A percentile compares a stretch with the other conserved stretches of the same genome.
Conservation (phyloP, 768 basidiomycete genomes). For the Amanita inopinata region DNA sequence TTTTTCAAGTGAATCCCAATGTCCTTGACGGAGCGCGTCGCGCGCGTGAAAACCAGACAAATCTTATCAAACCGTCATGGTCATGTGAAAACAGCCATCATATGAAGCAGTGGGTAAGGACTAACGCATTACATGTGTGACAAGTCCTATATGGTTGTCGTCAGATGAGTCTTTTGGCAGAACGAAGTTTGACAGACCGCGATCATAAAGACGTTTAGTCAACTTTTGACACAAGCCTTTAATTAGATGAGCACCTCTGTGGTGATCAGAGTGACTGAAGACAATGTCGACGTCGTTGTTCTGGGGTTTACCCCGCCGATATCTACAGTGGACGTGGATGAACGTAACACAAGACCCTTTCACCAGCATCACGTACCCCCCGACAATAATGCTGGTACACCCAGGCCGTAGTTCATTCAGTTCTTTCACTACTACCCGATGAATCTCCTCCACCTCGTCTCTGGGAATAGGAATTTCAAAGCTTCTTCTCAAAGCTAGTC, state of each 20-base stretch:
- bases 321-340: constrained; percentile 30
- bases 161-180: not conserved
- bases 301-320: constrained; percentile 72
- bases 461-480: constrained; percentile 51
- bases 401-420: constrained; percentile 53
- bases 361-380: constrained; percentile 47
- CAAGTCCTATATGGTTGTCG: constrained; percentile 35
- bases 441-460: constrained; percentile 71
- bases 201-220: constrained; percentile 43
- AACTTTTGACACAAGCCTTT: constrained; percentile 55
- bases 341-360: not conserved
- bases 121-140: constrained; percentile 83
- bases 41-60: constrained; percentile 50
- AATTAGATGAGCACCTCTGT: constrained; percentile 34
- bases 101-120: constrained; percentile 9
- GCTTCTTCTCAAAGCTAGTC: constrained; percentile 49
- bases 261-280: constrained; percentile 57
- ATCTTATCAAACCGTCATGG: constrained; percentile 37
- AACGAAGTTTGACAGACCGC: constrained; percentile 26
- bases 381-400: constrained; percentile 67
- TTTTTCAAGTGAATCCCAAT: constrained; percentile 80
- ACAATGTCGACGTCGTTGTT: constrained; percentile 90
- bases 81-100: not conserved
- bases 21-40: constrained; percentile 42
- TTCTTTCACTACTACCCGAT: constrained; percentile 55